Conservation (phyloP, 2,329 filamentous ascomycete species). For the Aspergillus quadricinctus region DNA sequence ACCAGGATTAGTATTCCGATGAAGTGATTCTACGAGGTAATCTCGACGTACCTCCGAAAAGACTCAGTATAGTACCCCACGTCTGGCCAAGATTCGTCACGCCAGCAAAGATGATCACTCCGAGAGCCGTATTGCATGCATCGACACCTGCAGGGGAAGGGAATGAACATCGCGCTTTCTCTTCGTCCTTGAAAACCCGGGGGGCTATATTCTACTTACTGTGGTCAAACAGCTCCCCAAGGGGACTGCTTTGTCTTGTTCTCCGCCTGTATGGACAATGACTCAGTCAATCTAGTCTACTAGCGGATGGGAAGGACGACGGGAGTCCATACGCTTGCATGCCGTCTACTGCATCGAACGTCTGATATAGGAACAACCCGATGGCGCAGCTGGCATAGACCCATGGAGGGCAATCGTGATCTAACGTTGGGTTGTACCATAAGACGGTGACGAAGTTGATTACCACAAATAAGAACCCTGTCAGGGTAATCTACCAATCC, state of each 20-base stretch:
- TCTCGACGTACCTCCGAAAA: slow-evolving; percentile 70
- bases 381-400: slow-evolving; percentile 90
- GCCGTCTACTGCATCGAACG: slow-evolving; percentile 95
- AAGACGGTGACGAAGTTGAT: slow-evolving; percentile 85
- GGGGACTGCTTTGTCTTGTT: slow-evolving; percentile 84
- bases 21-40: not conserved
- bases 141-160: slow-evolving; percentile 60
- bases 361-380: slow-evolving; percentile 93
- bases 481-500: slow-evolving; percentile 67
- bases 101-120: slow-evolving; percentile 85
- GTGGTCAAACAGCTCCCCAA: slow-evolving; percentile 96
- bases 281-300: slow-evolving; percentile 6
- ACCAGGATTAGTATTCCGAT: not conserved
- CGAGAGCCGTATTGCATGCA: slow-evolving; percentile 91
- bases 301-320: not conserved
- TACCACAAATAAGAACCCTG: slow-evolving; percentile 85
- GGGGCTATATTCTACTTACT: slow-evolving; percentile 45
- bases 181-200: not conserved
- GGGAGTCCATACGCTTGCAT: slow-evolving; percentile 68
- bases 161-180: not conserved
- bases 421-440: slow-evolving; percentile 92
- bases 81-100: slow-evolving; percentile 90
- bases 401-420: slow-evolving; percentile 90
- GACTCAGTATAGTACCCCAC: slow-evolving; percentile 77
- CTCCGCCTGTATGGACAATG: slow-evolving; percentile 56